These are phyloP conservation scores for Cercospora sp. DNA, from an alignment of 2,329 filamentous ascomycete species.

Conservation along the genomic window DNA sequence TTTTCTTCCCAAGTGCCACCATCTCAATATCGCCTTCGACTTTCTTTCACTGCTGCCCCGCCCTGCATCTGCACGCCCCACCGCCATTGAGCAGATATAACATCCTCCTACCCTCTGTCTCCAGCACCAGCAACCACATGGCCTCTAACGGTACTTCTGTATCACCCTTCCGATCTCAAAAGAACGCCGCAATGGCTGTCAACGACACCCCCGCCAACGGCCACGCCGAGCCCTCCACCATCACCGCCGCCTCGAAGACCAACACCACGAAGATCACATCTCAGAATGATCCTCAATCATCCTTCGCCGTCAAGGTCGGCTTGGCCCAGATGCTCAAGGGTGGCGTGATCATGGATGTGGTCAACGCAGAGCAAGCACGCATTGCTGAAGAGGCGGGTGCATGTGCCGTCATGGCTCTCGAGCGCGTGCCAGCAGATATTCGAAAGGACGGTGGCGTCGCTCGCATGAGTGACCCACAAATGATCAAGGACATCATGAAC, in stretches of 20 bases:
- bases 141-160: constrained; percentile 21
- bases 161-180: constrained; percentile 26
- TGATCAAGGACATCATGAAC: constrained; percentile 94
- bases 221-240: constrained; percentile 21
- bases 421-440: constrained; percentile 96
- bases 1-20: background rate
- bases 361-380: constrained; percentile 84
- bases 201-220: constrained; percentile 26
- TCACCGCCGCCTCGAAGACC: constrained; percentile 25
- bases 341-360: constrained; percentile 99
- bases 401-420: constrained; percentile 95
- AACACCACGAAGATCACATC: constrained; percentile 25
- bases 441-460: constrained; percentile 88
- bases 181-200: constrained; percentile 14
- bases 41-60: background rate
- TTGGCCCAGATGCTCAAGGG: constrained; percentile 98
- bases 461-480: constrained; percentile 90
- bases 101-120: background rate
- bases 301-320: constrained; percentile 90
- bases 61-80: constrained; percentile 3
- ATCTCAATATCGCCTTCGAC: background rate
- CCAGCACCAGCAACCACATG: constrained; percentile 15
- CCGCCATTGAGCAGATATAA: background rate
- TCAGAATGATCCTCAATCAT: constrained; percentile 39
- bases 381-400: constrained; percentile 97